Base-by-base conservation (phyloP, 1,284 basidiomycete genomes). In the Pterula multifida region DNA sequence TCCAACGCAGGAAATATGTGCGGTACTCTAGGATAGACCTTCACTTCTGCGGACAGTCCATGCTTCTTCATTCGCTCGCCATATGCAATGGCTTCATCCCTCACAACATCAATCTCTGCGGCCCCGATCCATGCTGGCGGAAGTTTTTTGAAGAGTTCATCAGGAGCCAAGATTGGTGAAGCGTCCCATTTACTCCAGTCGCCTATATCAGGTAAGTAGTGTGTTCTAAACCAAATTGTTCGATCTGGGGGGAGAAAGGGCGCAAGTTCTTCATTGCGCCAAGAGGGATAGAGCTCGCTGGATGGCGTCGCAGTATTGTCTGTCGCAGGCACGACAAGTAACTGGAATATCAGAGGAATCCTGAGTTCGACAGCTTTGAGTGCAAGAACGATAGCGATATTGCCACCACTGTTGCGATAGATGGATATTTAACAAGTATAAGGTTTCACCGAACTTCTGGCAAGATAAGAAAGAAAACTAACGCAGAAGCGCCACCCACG, bases 1-100 rank as follows among this genome's bases (percentile, higher is more conserved):
- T 84, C 81, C 76, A 84, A 79, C 3, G 77, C 76, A 72, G 84
- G 75, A 45, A 82, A 76, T 0, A 79, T 79, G 63, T 85, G 81
- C 21, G 82, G 79, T 3, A 73, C 78, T n/a, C 72, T 71, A 56
- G 73, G 70, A 59, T 84, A 84, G 1, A 77, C 63, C 59, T 72
- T 72, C 0, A 73, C 63, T 48, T 81, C 73, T 4, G 75, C 76
- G 9, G 72, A 62, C 2, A 79, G 72, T 0, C 82, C 83, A 3
- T 69, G 67, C 24, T 65, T 61, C 54, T 61, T 68, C 60, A 88
- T 60, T 60, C 78, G 82, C 55, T 79, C 70, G 0, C 71, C 81
- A 57, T 83, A 87, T 19, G 68, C 69, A 1, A 83, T 66, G 0
- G 81, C 85, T 58, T 88, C 85, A 36, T 78, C 77, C 42, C 73